These are phyloP conservation scores for Metroxylon sagu DNA, from an alignment of 176 grass and related monocot genomes.

Conservation along the genomic window DNA sequence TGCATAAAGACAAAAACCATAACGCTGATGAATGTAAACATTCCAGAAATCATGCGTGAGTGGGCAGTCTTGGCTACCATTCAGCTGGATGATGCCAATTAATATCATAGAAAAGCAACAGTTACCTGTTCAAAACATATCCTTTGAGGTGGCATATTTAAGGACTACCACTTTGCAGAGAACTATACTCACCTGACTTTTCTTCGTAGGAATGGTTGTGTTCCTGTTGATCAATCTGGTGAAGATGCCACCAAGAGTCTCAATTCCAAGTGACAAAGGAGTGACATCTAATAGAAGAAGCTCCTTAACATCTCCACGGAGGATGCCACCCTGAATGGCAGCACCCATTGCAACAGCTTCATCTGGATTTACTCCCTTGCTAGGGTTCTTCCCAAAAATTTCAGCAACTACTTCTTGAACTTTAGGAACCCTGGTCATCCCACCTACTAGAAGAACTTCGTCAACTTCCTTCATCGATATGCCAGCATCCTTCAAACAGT, in stretches of 20 bases:
- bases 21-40: no score
- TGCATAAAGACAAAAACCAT: no score
- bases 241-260: conserved; percentile 45
- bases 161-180: no score
- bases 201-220: conserved; percentile 42
- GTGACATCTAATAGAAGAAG: conserved; percentile 47
- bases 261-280: conserved; percentile 40
- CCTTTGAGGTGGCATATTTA: no score
- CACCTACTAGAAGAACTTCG: conserved; percentile 42
- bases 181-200: conserved; percentile 24
- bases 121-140: no score
- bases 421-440: conserved; percentile 45
- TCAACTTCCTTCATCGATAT: conserved; percentile 32
- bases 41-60: no score
- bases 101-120: no score
- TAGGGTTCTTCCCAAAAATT: conserved; percentile 36
- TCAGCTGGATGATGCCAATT: no score
- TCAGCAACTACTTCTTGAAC: conserved; percentile 27
- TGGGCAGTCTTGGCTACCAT: no score
- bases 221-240: conserved; percentile 42
- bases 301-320: conserved; percentile 49
- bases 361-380: conserved; percentile 42
- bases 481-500: conserved; percentile 38
- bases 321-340: conserved; percentile 38
- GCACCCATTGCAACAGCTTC: conserved; percentile 45